A percentile compares a stretch with the other conserved stretches of the same genome.
These are phyloP conservation scores for Sequoiadendron giganteum DNA, from an alignment of 75 land plant genomes.

Conservation along the genomic window DNA sequence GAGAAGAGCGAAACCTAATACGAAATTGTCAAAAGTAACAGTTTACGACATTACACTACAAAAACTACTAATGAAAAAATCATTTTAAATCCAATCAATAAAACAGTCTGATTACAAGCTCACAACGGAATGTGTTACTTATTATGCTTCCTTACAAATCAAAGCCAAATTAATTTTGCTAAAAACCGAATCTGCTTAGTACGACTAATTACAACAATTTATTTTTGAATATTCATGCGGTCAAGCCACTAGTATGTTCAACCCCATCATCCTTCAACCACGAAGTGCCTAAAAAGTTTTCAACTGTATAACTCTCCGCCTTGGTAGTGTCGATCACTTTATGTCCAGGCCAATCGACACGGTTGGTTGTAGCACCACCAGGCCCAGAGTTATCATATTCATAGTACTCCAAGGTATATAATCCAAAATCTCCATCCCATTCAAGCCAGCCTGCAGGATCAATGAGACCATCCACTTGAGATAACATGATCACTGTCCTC, in stretches of 20 bases:
- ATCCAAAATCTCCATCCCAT: conserved; percentile 34
- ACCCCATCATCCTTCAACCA: background rate
- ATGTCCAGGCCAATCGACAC: conserved; percentile 49
- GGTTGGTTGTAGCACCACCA: conserved; percentile 12
- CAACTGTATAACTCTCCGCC: conserved; percentile 6
- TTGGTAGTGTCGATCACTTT: background rate
- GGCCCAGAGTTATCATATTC: conserved; percentile 40
- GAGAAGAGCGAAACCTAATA: too few relatives aligned
- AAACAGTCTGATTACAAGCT: too few relatives aligned
- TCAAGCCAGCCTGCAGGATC: conserved; percentile 43
- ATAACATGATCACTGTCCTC: conserved; percentile 35
- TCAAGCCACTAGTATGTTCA: background rate
- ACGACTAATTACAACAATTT: too few relatives aligned
- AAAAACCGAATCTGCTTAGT: too few relatives aligned
- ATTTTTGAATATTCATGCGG: background rate
- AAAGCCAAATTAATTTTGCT: too few relatives aligned
- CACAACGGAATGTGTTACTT: too few relatives aligned
- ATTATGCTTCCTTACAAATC: too few relatives aligned
- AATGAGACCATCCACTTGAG: conserved; percentile 25
- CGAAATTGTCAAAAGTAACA: too few relatives aligned
- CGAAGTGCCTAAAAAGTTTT: conserved; percentile 3
- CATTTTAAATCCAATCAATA: too few relatives aligned
- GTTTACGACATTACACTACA: too few relatives aligned
- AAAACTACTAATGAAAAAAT: too few relatives aligned
- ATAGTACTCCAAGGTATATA: conserved; percentile 36